Base-by-base conservation (phyloP, 768 basidiomycete genomes). In the Auricularia auricula-judae region DNA sequence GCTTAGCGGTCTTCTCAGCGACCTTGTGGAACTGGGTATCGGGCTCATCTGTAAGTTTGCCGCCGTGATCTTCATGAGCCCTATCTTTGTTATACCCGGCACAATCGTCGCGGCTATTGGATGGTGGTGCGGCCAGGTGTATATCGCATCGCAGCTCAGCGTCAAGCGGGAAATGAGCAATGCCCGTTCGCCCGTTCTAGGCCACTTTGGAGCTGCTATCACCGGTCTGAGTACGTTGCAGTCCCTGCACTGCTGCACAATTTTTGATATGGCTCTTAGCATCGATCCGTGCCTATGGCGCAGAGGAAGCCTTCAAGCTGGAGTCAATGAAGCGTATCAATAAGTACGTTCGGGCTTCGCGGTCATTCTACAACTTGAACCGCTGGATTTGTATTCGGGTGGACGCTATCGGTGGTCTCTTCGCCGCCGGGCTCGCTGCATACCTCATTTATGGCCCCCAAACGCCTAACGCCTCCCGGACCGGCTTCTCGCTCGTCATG, bases 281-380 rank as follows among this genome's bases (percentile, higher is more conserved):
- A 2, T 73, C 86, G 7, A 84, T 90, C 64, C 79, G 87, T 29
- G 88, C 88, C 0, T 90, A 85, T 70, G 82, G 83, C 3, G 84
- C 82, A 4, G 79, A 87, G 73, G 72, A 75, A 34, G 64, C 72
- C 2, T 86, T 80, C 75, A 79, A 71, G 66, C 63, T 65, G 44
- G 77, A 82, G 66, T 79, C 81, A 4, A 71, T 81, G 54, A 73
- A 75, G 44, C 78, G 83, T 7, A 83, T 87, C 54, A 82, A 89
- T 70, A 75, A 76, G 23, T 86, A 81, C 64, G 76, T 77, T 12
- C 75, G 79, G 54, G 71, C 80, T 5, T 74, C 79, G 4, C 70
- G 81, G 21, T 76, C 77, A 1, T 82, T 82, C 70, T 84, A 83
- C 64, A 81, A 82, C 68, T 72, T 83, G n/a, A 82, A 82, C 65